phyloP scores from a whole-genome alignment of 2,329 filamentous ascomycete species.

The Colletotrichum sp. region DNA sequence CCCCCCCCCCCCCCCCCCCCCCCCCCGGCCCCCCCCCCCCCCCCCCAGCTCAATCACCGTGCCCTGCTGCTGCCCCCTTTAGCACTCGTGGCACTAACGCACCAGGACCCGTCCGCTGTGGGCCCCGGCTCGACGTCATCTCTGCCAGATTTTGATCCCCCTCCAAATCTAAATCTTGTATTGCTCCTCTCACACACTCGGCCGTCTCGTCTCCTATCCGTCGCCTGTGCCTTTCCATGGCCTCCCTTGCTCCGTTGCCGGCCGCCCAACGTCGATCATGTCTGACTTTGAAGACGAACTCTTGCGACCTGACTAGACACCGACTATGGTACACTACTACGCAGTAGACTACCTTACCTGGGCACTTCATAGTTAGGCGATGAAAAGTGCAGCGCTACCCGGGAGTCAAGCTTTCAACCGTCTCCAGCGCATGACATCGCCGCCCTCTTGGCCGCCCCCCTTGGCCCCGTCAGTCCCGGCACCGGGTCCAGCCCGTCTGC shows the following conservation, averaged over 20 bases:
- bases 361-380: background rate
- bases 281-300: background rate
- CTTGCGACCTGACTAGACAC: background rate
- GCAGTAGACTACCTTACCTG: background rate
- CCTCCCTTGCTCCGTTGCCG: background rate
- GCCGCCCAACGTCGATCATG: background rate
- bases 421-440: slow-evolving; percentile 16
- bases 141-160: background rate
- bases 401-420: slow-evolving; percentile 11
- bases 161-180: background rate
- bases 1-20: too few species aligned
- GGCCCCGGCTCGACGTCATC: slow-evolving; percentile 10
- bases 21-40: too few species aligned
- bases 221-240: background rate
- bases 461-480: slow-evolving; percentile 11
- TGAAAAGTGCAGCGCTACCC: background rate
- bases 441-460: slow-evolving; percentile 1
- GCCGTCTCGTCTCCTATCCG: background rate
- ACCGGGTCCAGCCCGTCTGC: background rate
- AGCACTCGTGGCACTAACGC: background rate
- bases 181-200: background rate
- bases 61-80: background rate
- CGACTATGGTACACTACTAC: too few species aligned
- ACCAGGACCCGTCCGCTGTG: background rate
- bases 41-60: background rate